Base-by-base conservation (phyloP, 1,284 basidiomycete genomes). In the Moesziomyces antarcticus region DNA sequence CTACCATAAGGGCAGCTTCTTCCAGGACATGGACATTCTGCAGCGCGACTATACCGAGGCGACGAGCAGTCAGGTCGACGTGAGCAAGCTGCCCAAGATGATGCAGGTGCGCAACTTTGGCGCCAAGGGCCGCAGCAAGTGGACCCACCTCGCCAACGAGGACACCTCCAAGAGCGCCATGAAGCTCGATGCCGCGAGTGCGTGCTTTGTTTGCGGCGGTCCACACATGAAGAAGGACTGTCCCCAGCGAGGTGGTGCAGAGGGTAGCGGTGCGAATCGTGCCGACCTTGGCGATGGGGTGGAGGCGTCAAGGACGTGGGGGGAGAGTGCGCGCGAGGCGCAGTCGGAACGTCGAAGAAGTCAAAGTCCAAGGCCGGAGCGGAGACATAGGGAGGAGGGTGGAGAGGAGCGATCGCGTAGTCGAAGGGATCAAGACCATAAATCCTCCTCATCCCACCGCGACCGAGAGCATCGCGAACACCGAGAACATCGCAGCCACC, bases 1-100 rank as follows among this genome's bases (percentile, higher is more conserved):
- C 84, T 98, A 94, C 89, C 97, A 99, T 87, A 98, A 97, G 86
- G 97, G 97, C 79, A 95, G 94, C 63, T 99, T 99, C 88, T 94
- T 97, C 85, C 77, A 84, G 90, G 96, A 97, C 85, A 89, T 91
- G 75, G 94, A 97, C 53, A 90, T 99, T 71, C 89, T 97, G 77
- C 89, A 88, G 79, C 91, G 91, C 83, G 94, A 99, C 85, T 97
- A 88, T 81, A 94, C 93, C 1, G 92, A 93, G 81, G 91, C 92
- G 20, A 97, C 94, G 5, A 90, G 91, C 82, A 92, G 90, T 22
- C 91, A 92, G 0, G 68, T 76, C 5, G 94, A 98, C 83, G 89
- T 96, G 44, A 90, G 91, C 8, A 77, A 92, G 69, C 87, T 99
- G 43, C 97, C 97, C 9, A 89, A 92, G 85, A 92, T 97, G 67